Percentiles rank a stretch among this genome's conserved stretches.
phyloP scores from a whole-genome alignment of 2,329 filamentous ascomycete species.

The Talaromyces atroroseus region DNA sequence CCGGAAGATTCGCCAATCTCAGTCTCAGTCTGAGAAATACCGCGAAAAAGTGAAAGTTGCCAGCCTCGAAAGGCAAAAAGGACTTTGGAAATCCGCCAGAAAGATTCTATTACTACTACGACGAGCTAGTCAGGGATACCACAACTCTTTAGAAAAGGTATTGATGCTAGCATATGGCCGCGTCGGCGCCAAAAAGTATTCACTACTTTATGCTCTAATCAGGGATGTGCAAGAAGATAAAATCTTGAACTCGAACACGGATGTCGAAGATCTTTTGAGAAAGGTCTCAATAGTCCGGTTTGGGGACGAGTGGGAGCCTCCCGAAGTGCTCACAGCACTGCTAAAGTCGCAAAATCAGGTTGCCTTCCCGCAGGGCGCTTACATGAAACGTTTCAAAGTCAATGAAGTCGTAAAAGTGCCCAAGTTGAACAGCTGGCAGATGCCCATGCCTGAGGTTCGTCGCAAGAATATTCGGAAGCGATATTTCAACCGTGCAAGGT shows the following conservation, averaged over 20 bases:
- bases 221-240: slow-evolving; percentile 15
- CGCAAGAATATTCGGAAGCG: slow-evolving; percentile 30
- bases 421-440: slow-evolving; percentile 32
- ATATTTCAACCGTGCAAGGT: slow-evolving; percentile 32
- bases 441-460: slow-evolving; percentile 25
- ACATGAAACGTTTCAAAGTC: slow-evolving; percentile 22
- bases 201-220: slow-evolving; percentile 39
- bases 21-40: not conserved
- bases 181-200: slow-evolving; percentile 47
- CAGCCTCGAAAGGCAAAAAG: slow-evolving; percentile 16
- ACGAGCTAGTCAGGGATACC: slow-evolving; percentile 54
- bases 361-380: slow-evolving; percentile 20
- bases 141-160: slow-evolving; percentile 46
- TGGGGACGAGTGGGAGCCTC: slow-evolving; percentile 31
- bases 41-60: slow-evolving; percentile 6
- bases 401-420: slow-evolving; percentile 27
- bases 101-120: slow-evolving; percentile 41
- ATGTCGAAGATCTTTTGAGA: slow-evolving; percentile 6
- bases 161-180: slow-evolving; percentile 55
- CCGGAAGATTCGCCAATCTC: not conserved
- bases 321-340: slow-evolving; percentile 26
- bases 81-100: slow-evolving; percentile 22
- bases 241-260: slow-evolving; percentile 10
- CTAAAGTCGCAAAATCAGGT: slow-evolving; percentile 31
- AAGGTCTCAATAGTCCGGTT: slow-evolving; percentile 12